Percentiles rank a stretch among this genome's conserved stretches.
Conservation (phyloP, 2,329 filamentous ascomycete species). For the Fonsecaea monophora region DNA sequence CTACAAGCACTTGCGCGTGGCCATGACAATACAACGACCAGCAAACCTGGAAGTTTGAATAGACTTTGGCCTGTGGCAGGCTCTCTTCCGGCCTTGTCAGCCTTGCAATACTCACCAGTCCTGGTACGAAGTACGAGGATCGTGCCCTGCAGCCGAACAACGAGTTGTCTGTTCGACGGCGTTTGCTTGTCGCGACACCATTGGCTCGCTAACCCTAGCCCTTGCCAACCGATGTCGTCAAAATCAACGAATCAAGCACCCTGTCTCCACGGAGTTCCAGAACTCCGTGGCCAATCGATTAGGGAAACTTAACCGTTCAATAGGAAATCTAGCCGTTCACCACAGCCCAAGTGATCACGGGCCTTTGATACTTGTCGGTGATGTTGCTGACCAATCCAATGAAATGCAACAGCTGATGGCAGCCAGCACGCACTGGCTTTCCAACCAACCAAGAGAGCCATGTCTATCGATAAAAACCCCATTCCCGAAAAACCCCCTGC, state of each 20-base stretch:
- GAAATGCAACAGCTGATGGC: background rate
- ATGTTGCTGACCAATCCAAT: conserved; percentile 16
- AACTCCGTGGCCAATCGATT: too few species aligned
- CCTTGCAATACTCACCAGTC: background rate
- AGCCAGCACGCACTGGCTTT: background rate
- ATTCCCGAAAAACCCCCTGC: conserved; percentile 2
- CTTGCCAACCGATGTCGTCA: background rate
- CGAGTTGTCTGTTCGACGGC: background rate
- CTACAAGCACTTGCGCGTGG: too few species aligned
- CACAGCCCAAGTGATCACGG: too few species aligned
- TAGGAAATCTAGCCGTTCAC: too few species aligned
- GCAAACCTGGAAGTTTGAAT: background rate
- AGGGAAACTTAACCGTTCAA: too few species aligned
- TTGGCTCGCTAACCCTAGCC: background rate
- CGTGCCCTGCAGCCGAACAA: too few species aligned
- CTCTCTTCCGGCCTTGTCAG: background rate
- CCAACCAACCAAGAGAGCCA: background rate
- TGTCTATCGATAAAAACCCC: background rate
- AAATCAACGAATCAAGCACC: conserved; percentile 3
- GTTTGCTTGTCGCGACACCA: background rate
- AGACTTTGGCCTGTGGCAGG: background rate
- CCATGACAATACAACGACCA: background rate
- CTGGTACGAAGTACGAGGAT: too few species aligned
- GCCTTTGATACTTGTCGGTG: background rate
- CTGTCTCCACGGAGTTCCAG: too few species aligned